These are phyloP conservation scores for Penicillium sp. DNA, from an alignment of 2,329 filamentous ascomycete genomes.

Conservation along the genomic window DNA sequence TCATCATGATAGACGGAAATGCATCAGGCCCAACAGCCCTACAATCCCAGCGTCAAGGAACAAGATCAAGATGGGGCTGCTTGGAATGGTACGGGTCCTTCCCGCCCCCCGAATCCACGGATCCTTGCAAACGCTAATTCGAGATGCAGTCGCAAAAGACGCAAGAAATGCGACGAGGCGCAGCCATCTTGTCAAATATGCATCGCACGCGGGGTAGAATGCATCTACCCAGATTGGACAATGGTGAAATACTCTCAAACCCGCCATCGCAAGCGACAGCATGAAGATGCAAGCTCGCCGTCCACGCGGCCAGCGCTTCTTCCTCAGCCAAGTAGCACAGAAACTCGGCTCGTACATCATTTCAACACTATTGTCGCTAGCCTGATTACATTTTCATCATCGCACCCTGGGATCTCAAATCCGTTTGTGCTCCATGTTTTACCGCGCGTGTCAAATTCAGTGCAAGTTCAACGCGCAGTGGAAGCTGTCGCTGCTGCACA, in stretches of 20 bases:
- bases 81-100: constrained; percentile 3
- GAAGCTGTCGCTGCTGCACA: constrained; percentile 10
- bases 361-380: constrained; percentile 3
- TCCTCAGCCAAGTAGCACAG: constrained; percentile 1
- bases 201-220: not conserved
- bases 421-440: constrained; percentile 6
- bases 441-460: not conserved
- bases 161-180: constrained; percentile 10
- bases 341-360: constrained; percentile 5
- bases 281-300: not conserved
- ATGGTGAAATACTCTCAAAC: constrained; percentile 5
- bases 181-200: constrained; percentile 4
- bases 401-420: not conserved
- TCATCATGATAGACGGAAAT: not conserved
- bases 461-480: constrained; percentile 5
- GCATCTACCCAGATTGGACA: constrained; percentile 6
- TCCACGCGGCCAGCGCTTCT: constrained; percentile 1
- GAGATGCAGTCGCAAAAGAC: constrained; percentile 3
- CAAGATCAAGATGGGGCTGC: constrained; percentile 11
- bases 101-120: not conserved
- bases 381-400: constrained; percentile 4
- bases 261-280: constrained; percentile 2
- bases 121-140: not conserved
- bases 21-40: not conserved
- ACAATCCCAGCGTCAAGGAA: constrained; percentile 2